These are phyloP conservation scores for Colletotrichum lini DNA, from an alignment of 2,329 filamentous ascomycete species.

Conservation along the genomic window DNA sequence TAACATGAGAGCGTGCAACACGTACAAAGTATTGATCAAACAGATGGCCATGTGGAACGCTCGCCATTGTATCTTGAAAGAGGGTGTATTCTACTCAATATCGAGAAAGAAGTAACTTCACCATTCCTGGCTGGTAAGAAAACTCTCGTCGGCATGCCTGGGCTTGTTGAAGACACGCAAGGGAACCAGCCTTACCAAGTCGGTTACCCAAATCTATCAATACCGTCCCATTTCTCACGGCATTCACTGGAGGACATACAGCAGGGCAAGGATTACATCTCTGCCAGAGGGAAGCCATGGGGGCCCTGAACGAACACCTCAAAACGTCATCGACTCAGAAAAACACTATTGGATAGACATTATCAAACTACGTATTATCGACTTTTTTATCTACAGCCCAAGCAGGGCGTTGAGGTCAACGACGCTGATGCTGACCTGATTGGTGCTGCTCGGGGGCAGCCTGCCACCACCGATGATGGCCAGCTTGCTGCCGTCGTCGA, in stretches of 20 bases:
- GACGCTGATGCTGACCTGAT: conserved; percentile 57
- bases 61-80: neutral
- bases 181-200: neutral
- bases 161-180: too few species aligned
- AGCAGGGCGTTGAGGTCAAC: conserved; percentile 46
- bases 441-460: conserved; percentile 62
- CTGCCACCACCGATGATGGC: conserved; percentile 61
- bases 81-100: too few species aligned
- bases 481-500: conserved; percentile 51
- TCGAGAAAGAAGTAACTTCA: too few species aligned
- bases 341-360: neutral
- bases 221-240: too few species aligned
- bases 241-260: too few species aligned
- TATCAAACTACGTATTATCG: neutral
- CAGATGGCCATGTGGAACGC: neutral
- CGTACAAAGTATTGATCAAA: neutral
- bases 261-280: too few species aligned
- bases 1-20: neutral
- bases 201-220: too few species aligned
- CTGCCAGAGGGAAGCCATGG: neutral
- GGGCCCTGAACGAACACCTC: too few species aligned
- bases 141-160: neutral
- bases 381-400: conserved; percentile 6
- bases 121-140: neutral
- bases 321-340: neutral